Evolutionary conservation across 2,329 filamentous ascomycete species (phyloP).

Genomic region (Colletotrichum brevisporum): DNA sequence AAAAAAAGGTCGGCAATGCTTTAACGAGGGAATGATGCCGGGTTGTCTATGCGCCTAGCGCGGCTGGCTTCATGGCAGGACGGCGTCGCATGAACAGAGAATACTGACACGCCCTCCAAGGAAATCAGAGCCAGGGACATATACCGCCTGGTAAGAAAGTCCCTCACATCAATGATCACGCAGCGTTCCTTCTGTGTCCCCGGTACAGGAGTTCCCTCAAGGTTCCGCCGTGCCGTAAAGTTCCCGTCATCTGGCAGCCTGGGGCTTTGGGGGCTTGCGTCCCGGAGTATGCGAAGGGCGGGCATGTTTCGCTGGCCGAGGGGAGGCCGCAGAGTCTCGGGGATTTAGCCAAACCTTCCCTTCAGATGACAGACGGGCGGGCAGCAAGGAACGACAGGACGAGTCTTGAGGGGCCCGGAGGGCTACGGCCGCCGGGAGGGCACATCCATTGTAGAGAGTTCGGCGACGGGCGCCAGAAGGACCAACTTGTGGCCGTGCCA

Average conservation of each 20-base stretch:
- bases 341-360: neutral
- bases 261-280: neutral
- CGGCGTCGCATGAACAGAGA: neutral
- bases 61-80: neutral
- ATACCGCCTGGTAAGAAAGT: conserved; percentile 6
- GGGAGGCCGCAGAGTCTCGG: neutral
- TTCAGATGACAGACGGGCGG: conserved; percentile 14
- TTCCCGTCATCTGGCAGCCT: conserved; percentile 5
- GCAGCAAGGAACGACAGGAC: neutral
- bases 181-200: neutral
- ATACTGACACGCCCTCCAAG: conserved; percentile 29
- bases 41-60: conserved; percentile 19
- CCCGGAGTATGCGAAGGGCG: neutral
- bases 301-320: neutral
- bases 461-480: no score
- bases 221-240: conserved; percentile 3
- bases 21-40: conserved; percentile 11
- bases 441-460: neutral
- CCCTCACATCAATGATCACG: neutral
- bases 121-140: neutral
- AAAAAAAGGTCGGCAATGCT: conserved; percentile 14
- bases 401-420: neutral
- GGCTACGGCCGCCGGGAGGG: neutral
- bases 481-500: neutral
- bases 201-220: neutral